Evolutionary conservation across 345 rosid genomes (phyloP).

Genomic region (Brassica incana): DNA sequence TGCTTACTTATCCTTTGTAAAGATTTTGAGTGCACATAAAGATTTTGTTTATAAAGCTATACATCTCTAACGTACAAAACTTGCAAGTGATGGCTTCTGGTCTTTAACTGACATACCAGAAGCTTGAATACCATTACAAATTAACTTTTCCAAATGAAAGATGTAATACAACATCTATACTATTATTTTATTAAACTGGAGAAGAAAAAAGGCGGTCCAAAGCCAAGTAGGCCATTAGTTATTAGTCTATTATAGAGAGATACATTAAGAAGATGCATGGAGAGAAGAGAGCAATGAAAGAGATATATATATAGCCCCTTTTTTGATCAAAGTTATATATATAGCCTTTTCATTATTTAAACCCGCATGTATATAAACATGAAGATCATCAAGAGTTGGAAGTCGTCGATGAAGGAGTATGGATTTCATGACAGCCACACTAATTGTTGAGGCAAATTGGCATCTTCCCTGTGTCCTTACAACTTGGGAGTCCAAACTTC

Average conservation of each 20-base stretch:
- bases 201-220: neutral
- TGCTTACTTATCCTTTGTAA: no score
- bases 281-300: neutral
- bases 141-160: neutral
- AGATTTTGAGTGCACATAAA: neutral
- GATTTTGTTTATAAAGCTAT: no score
- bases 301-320: no score
- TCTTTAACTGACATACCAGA: no score
- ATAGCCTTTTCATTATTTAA: no score
- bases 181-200: no score
- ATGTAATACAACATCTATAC: neutral
- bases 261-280: neutral
- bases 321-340: no score
- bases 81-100: neutral
- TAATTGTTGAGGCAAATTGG: slow-evolving; percentile 19
- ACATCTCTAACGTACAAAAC: neutral
- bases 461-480: slow-evolving; percentile 11
- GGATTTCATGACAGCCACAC: slow-evolving; percentile 14
- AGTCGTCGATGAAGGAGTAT: neutral
- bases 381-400: neutral
- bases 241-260: neutral
- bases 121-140: no score
- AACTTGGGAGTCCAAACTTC: slow-evolving; percentile 20
- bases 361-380: no score
- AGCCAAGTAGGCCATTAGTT: neutral